Evolutionary conservation across 805 yeast genomes (phyloP), one percentile per base, ranked within the genome.

Genomic region (Pichia phayaonensis): DNA sequence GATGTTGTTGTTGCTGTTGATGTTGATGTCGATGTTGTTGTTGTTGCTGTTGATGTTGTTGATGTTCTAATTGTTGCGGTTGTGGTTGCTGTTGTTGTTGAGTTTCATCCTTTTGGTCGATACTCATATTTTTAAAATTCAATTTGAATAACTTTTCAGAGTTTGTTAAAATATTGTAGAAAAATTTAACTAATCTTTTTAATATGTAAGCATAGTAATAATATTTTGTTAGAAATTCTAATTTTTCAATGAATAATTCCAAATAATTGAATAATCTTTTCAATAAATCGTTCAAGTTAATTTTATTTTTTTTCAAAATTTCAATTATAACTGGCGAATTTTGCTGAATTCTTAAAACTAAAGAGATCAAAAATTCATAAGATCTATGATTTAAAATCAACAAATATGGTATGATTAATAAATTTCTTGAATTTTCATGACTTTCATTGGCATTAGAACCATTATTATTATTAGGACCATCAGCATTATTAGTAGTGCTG

Each of bases 341-440:
- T 51, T 68, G 72, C 48, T 69, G 72, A 47, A 69, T 68, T 59
- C 83, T 69, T 47, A 79, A 57, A 24, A 79, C 72, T 56, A 79
- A 60, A 42, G 82, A 77, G n/a, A 79, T 78, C 63, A 79, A 68
- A 56, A 79, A 79, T 55, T 79, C 82, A 58, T 76, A 71, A 6
- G 83, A 74, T 55, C 84, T 68, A 55, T 79, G 82, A 51, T 81
- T 80, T 39, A 76, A 67, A 46, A 77, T 72, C 59, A 79, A 60
- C 59, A 79, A 66, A 54, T 69, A 71, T 13, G 83, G 83, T 23
- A 76, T 69, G 15, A 76, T 54, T 8, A 77, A 61, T 50, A 79
- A 66, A 54, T 78, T 81, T n/a, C 38, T 34, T 16, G 38, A 16
- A n/a, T n/a, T 34, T 34, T 34, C 38, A 34, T 7, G 4, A 34